A percentile compares a stretch with the other conserved stretches of the same genome.
Evolutionary conservation across 164 flowering plant species (phyloP).

Genomic region (Stephania yunnanensis): DNA sequence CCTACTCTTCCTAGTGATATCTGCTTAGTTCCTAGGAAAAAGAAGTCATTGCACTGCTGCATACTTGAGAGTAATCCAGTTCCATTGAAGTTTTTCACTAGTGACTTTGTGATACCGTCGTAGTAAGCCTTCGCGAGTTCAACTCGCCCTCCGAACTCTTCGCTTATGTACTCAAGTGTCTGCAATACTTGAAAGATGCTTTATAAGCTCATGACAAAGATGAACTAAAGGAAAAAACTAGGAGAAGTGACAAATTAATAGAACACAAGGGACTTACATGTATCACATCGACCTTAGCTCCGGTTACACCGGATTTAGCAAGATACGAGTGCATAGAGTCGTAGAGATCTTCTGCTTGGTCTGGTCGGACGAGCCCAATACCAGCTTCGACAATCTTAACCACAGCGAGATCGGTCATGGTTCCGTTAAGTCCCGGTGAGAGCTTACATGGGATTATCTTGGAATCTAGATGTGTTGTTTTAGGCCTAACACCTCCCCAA

Average conservation of each 20-base stretch:
- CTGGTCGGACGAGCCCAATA: slow-evolving; percentile 71
- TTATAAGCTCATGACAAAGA: not conserved
- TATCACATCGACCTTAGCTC: slow-evolving; percentile 83
- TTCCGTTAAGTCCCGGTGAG: slow-evolving; percentile 67
- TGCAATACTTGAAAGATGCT: slow-evolving; percentile 14
- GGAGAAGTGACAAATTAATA: not conserved
- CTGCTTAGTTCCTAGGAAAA: slow-evolving; percentile 77
- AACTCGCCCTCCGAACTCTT: slow-evolving; percentile 77
- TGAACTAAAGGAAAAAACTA: not conserved
- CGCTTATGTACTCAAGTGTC: slow-evolving; percentile 64
- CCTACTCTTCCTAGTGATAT: slow-evolving; percentile 85
- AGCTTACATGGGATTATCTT: slow-evolving; percentile 38
- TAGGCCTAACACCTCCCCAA: slow-evolving; percentile 92
- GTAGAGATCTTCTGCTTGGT: slow-evolving; percentile 61
- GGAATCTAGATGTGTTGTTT: slow-evolving; percentile 48
- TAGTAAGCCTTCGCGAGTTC: slow-evolving; percentile 77
- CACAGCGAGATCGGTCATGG: slow-evolving; percentile 87
- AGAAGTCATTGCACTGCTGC: slow-evolving; percentile 91
- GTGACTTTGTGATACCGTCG: slow-evolving; percentile 53
- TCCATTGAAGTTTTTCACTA: slow-evolving; percentile 72
- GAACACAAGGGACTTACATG: slow-evolving; percentile 40
- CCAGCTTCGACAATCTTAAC: slow-evolving; percentile 68
- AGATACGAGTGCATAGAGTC: slow-evolving; percentile 81
- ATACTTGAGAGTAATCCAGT: slow-evolving; percentile 78
- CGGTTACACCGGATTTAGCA: slow-evolving; percentile 58